phyloP scores from a whole-genome alignment of 768 basidiomycete genomes.

The Kwoniella sp. region DNA sequence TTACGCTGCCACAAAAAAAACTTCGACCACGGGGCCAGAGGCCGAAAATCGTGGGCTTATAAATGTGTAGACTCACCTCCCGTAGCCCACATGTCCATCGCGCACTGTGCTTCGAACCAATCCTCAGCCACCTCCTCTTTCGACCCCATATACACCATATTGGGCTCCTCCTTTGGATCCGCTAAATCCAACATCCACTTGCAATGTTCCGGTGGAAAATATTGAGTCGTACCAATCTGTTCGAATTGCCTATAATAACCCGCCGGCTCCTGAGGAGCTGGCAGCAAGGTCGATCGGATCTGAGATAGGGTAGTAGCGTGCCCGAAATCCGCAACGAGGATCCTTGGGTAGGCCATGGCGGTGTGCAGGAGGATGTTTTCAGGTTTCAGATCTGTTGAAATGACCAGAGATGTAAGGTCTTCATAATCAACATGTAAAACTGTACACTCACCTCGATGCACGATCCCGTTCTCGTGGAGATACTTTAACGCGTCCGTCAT shows the following conservation, averaged over 20 bases:
- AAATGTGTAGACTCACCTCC: constrained; percentile 29
- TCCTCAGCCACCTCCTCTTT: constrained; percentile 12
- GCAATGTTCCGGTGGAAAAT: constrained; percentile 28
- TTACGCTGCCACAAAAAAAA: too few relatives aligned
- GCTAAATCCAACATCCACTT: constrained; percentile 5
- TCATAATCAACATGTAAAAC: too few relatives aligned
- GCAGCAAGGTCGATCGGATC: not conserved
- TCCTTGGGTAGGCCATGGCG: constrained; percentile 23
- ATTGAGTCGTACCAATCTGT: constrained; percentile 20
- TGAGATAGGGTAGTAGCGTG: constrained; percentile 7
- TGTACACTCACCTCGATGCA: constrained; percentile 35
- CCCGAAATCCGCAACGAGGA: constrained; percentile 40
- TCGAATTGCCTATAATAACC: not conserved
- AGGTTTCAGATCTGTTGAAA: constrained; percentile 36
- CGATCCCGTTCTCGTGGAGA: constrained; percentile 32
- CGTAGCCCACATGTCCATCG: constrained; percentile 34
- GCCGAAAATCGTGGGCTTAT: too few relatives aligned
- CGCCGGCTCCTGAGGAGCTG: too few relatives aligned
- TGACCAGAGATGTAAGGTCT: too few relatives aligned
- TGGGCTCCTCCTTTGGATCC: not conserved
- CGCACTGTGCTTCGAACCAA: constrained; percentile 26
- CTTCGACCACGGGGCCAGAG: too few relatives aligned
- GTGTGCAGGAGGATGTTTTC: constrained; percentile 42
- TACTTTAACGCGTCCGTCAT: constrained; percentile 25
- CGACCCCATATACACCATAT: not conserved